Base-by-base conservation (phyloP, 371 early-diverging fungal genomes). In the Mucor indicus region DNA sequence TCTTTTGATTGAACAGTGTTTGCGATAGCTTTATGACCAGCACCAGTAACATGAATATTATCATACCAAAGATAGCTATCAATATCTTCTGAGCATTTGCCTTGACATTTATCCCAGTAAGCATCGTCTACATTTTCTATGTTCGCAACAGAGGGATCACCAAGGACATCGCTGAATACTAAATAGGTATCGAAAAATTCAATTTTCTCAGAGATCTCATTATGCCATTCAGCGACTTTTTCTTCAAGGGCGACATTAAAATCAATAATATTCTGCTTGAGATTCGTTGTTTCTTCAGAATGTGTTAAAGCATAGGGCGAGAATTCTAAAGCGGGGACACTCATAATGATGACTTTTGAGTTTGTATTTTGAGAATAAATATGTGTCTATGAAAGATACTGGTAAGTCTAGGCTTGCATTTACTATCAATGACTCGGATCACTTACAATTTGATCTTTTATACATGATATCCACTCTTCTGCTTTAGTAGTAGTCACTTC, bases 61-160 rank as follows among this genome's bases (percentile, higher is more conserved):
- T 74, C 75, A 64, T 67, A 74, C 75, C 75, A 74, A 31, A 74
- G 50, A 51, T 70, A 71, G 8, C 49, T 46, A 38, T 74, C 50
- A 3, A 70, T 39, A 9, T 55, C 21, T 30, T 70, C 58, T 1
- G 22, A 15, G 22, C 75, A 74, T 12, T 50, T 48, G 1, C 71
- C 75, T 35, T 67, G 68, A 49, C 75, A 74, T 15, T 17, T 52
- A 4, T 70, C 64, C 75, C 75, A 74, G 41, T 74, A 74, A n/a
- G 75, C 68, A 15, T 62, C 39, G 1, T 74, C 67, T 15, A 70
- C 69, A 41, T 74, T 47, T 16, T 59, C 45, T 8, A 74, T 58
- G 2, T 50, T 41, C 30, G 60, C 63, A 9, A 40, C 48, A 24
- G 50, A 45, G 6, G 71, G 67, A 53, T 74, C 62, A 2, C 60